Base-by-base conservation (phyloP, 176 grass and related monocot species). In the Raddia distichophylla region DNA sequence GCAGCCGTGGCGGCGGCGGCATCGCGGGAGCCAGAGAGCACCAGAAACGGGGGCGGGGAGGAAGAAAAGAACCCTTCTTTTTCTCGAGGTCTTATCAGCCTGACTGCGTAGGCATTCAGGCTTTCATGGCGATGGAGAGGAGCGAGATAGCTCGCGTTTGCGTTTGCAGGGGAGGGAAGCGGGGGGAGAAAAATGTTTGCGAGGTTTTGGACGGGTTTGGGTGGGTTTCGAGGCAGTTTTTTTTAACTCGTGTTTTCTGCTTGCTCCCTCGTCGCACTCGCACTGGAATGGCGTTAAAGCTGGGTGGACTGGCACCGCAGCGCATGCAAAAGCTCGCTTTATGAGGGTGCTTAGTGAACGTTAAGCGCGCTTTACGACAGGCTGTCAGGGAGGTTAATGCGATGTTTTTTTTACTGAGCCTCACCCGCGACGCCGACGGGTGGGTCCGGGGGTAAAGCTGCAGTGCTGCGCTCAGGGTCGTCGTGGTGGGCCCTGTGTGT, bases 181-280 rank as follows among this genome's bases (percentile, higher is more conserved):
- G 27, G 44, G 78, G 69, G 12, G 62, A 63, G 80, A 79, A 64
- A 79, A 78, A 44, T 66, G 74, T 73, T 69, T 14, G 66, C 60
- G 64, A 77, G 87, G 75, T 89, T 91, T 93, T 91, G 88, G 80
- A 91, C 85, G 76, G 75, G 76, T 89, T 91, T 90, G 82, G 85
- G 80, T 86, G 80, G 82, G 56, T 75, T 85, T 91, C 88, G 91
- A 97, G 88, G 84, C 73, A 16, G 34, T 35, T 77, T 91, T 91
- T 87, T 62, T 6, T 62, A 4, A 22, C 32, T 35, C 22, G 10
- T 16, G 46, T 67, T 75, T 47, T 60, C 42, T 46, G 50, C 6
- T 4, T 4, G 44, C 27, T 34, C 55, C 14, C 60, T 73, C 44
- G 0, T 20, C 35, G 11, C 37, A 12, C 42, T 42, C 37, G 64